Evolutionary conservation across 2,329 filamentous ascomycete genomes (phyloP).

Genomic region (Xylariaceae sp.): DNA sequence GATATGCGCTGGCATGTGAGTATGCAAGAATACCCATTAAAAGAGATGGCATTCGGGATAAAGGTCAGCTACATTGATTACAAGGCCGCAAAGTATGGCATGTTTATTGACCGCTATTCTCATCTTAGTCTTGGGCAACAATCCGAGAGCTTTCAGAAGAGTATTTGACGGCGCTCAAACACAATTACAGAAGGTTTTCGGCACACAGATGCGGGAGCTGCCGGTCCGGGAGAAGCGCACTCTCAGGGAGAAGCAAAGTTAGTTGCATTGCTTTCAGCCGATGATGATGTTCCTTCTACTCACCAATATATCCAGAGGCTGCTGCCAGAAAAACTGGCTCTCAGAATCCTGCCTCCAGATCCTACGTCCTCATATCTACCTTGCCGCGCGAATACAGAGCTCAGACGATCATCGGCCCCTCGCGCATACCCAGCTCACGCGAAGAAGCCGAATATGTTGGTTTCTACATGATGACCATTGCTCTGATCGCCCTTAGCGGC

Average conservation of each 20-base stretch:
- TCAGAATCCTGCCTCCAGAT: slow-evolving; percentile 54
- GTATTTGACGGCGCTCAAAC: slow-evolving; percentile 76
- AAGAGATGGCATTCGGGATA: slow-evolving; percentile 59
- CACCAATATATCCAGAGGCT: slow-evolving; percentile 26
- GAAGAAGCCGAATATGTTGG: slow-evolving; percentile 77
- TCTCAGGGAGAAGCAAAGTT: slow-evolving; percentile 67
- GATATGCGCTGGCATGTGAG: slow-evolving; percentile 64
- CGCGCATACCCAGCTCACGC: slow-evolving; percentile 58
- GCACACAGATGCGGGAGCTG: slow-evolving; percentile 88
- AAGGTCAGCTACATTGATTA: slow-evolving; percentile 40
- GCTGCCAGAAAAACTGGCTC: slow-evolving; percentile 33
- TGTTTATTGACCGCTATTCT: too few relatives aligned
- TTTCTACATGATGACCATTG: slow-evolving; percentile 75
- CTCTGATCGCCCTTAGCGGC: slow-evolving; percentile 71
- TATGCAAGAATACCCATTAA: slow-evolving; percentile 57
- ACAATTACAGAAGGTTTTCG: slow-evolving; percentile 68
- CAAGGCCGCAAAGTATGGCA: not conserved
- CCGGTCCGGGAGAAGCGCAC: slow-evolving; percentile 78
- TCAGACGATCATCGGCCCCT: slow-evolving; percentile 64
- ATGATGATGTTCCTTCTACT: slow-evolving; percentile 12
- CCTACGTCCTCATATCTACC: slow-evolving; percentile 73
- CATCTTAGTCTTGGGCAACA: slow-evolving; percentile 62
- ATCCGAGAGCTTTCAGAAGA: slow-evolving; percentile 65
- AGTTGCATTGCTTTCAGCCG: slow-evolving; percentile 28
- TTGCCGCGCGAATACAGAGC: slow-evolving; percentile 65